Conservation (phyloP, 2,329 filamentous ascomycete genomes). For the Juglanconis oblonga region DNA sequence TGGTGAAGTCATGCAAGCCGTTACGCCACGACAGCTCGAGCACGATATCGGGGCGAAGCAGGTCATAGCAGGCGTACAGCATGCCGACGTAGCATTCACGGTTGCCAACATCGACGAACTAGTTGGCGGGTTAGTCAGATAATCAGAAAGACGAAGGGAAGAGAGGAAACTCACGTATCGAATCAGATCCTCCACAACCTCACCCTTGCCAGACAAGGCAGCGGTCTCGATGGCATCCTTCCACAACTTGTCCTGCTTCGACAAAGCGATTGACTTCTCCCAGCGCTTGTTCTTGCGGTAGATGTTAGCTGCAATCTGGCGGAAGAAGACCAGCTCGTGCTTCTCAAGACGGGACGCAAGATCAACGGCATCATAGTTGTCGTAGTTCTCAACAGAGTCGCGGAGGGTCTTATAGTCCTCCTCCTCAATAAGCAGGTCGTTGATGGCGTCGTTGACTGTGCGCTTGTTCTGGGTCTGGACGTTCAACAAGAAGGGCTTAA, state of each 20-base stretch:
- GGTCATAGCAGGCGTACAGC: slow-evolving; percentile 97
- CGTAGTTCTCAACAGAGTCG: slow-evolving; percentile 97
- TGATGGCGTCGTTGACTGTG: slow-evolving; percentile 95
- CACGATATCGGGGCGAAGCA: slow-evolving; percentile 88
- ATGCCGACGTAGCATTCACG: slow-evolving; percentile 99
- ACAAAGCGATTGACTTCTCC: slow-evolving; percentile 97
- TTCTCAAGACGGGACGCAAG: slow-evolving; percentile 91
- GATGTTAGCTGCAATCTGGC: slow-evolving; percentile 95
- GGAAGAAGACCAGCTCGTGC: slow-evolving; percentile 98
- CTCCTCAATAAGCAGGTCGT: slow-evolving; percentile 95
- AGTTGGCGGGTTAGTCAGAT: slow-evolving; percentile 30
- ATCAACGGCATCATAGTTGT: slow-evolving; percentile 96
- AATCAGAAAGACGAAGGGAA: neutral
- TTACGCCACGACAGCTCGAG: slow-evolving; percentile 97
- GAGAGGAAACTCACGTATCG: slow-evolving; percentile 76
- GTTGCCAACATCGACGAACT: slow-evolving; percentile 99
- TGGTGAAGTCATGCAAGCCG: slow-evolving; percentile 92
- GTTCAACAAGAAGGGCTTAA: slow-evolving; percentile 97
- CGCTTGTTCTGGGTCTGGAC: slow-evolving; percentile 98
- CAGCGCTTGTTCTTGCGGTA: slow-evolving; percentile 99
- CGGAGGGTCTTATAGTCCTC: slow-evolving; percentile 98
- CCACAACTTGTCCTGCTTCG: slow-evolving; percentile 99
- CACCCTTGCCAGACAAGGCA: slow-evolving; percentile 83
- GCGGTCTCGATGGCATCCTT: slow-evolving; percentile 99
- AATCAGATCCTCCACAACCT: slow-evolving; percentile 92